Conservation (phyloP, 179 eudicot genomes). For the Beta lomatogona region DNA sequence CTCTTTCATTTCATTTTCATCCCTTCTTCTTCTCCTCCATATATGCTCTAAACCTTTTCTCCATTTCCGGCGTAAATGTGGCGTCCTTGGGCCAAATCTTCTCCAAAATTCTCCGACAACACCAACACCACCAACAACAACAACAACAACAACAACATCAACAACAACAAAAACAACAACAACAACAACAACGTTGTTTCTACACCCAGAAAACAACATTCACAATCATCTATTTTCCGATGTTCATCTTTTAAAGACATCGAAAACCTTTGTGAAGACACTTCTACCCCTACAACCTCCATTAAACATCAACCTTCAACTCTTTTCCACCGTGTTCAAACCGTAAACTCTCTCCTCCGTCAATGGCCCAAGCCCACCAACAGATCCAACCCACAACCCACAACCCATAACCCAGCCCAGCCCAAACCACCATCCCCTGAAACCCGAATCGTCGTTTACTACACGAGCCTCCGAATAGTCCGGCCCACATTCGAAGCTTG, state of each 20-base stretch:
- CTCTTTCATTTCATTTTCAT: neutral
- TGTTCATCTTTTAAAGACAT: constrained; percentile 79
- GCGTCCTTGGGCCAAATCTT: constrained; percentile 51
- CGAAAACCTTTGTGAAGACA: constrained; percentile 46
- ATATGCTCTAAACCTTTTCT: neutral
- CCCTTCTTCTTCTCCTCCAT: no score
- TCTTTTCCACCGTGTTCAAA: constrained; percentile 48
- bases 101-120: constrained; percentile 12
- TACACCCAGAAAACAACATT: neutral
- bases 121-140: neutral
- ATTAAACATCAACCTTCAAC: constrained; percentile 13
- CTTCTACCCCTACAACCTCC: neutral
- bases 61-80: constrained; percentile 48
- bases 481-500: constrained; percentile 78
- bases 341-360: constrained; percentile 21
- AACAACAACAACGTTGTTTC: neutral
- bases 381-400: constrained; percentile 25
- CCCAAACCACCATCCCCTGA: constrained; percentile 38
- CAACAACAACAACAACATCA: no score
- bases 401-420: neutral
- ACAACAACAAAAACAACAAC: no score
- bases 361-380: constrained; percentile 11
- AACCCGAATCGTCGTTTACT: constrained; percentile 57
- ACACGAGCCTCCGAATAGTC: constrained; percentile 70
- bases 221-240: constrained; percentile 32